Percentiles rank a stretch among this genome's conserved stretches.
Evolutionary conservation across 2,329 filamentous ascomycete species (phyloP).

Genomic region (Fusarium siculi): DNA sequence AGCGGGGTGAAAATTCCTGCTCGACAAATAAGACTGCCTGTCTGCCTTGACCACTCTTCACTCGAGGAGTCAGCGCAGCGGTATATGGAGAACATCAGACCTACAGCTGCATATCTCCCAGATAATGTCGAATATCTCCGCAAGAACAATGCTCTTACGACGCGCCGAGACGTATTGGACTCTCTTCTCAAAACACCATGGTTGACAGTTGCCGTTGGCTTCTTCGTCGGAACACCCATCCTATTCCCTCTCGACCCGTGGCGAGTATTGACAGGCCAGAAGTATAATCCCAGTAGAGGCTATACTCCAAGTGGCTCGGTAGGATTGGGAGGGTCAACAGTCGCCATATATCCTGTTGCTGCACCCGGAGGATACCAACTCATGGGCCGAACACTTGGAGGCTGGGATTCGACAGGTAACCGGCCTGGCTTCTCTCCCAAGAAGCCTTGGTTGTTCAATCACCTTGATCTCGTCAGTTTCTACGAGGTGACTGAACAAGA

Average conservation of each 20-base stretch:
- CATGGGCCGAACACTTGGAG: slow-evolving; percentile 46
- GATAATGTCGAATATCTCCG: background rate
- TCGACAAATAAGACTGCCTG: background rate
- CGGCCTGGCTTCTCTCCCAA: slow-evolving; percentile 45
- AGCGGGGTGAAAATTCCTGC: background rate
- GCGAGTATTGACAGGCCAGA: slow-evolving; percentile 44
- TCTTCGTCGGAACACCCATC: slow-evolving; percentile 52
- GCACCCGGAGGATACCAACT: slow-evolving; percentile 54
- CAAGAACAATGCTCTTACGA: slow-evolving; percentile 7
- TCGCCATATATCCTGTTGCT: slow-evolving; percentile 52
- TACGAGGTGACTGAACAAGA: slow-evolving; percentile 49
- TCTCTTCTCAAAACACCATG: slow-evolving; percentile 47
- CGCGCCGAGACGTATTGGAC: slow-evolving; percentile 47
- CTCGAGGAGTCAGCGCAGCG: background rate
- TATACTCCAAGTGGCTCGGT: background rate
- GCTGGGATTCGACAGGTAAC: slow-evolving; percentile 49
- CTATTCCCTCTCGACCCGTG: slow-evolving; percentile 45
- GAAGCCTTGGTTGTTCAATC: slow-evolving; percentile 29
- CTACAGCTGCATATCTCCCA: background rate
- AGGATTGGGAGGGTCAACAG: slow-evolving; percentile 36
- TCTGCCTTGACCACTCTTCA: background rate
- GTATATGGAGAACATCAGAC: background rate
- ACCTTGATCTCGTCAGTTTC: slow-evolving; percentile 34
- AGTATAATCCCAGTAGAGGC: background rate
- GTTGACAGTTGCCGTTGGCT: slow-evolving; percentile 47